Evolutionary conservation across 139 green algal genomes (phyloP).

Genomic region (Closterium sp.): DNA sequence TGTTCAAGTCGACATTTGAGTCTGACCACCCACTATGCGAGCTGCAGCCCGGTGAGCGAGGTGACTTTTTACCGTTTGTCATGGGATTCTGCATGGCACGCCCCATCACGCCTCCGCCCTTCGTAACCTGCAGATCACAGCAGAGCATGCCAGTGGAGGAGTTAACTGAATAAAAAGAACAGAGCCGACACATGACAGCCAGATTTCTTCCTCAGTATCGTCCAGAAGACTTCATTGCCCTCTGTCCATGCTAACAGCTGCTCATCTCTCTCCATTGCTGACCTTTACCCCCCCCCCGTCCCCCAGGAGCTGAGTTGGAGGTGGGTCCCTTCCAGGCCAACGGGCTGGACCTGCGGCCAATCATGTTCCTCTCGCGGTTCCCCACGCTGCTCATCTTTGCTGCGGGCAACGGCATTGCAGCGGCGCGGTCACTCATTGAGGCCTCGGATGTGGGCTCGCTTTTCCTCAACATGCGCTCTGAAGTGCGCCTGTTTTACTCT

Average conservation of each 20-base stretch:
- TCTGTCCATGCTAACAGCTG: not conserved
- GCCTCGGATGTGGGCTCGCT: constrained; percentile 40
- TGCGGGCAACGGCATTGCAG: constrained; percentile 24
- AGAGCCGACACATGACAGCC: too few species aligned
- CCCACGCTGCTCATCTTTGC: constrained; percentile 51
- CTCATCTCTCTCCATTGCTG: not conserved
- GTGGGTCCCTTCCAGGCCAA: constrained; percentile 37
- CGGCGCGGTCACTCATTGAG: constrained; percentile 46
- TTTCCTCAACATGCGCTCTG: constrained; percentile 35
- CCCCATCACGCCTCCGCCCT: not conserved
- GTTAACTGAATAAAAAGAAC: too few species aligned
- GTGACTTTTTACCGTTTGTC: too few species aligned
- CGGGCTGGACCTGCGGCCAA: constrained; percentile 43
- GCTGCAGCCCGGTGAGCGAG: too few species aligned
- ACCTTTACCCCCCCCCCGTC: not conserved
- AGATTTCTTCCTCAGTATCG: too few species aligned
- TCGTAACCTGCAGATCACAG: too few species aligned
- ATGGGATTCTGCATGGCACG: not conserved
- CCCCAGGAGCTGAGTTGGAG: constrained; percentile 32
- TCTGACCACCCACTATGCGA: too few species aligned
- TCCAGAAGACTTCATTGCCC: too few species aligned
- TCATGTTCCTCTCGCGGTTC: constrained; percentile 48
- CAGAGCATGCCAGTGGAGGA: too few species aligned
- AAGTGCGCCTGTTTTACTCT: constrained; percentile 44
- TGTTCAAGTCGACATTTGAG: too few species aligned